Conservation (phyloP, 75 land plant genomes). For the Azolla pinnata region DNA sequence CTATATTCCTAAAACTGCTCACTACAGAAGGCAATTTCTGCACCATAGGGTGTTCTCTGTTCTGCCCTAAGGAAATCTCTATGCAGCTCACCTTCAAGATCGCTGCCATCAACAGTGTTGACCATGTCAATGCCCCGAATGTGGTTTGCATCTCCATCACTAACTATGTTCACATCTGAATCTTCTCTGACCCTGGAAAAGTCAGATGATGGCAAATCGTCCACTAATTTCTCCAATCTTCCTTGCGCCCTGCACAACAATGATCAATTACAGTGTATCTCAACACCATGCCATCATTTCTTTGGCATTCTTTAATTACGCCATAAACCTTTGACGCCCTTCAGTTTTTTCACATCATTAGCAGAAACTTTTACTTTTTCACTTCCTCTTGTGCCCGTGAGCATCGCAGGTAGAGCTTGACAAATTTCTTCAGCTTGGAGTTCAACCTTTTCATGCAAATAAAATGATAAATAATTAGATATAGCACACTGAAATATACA, state of each 20-base stretch:
- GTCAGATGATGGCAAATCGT: slow-evolving; percentile 31
- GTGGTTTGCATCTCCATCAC: slow-evolving; percentile 44
- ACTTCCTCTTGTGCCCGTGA: slow-evolving; percentile 54
- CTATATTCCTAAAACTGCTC: too few relatives aligned
- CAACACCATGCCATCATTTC: too few relatives aligned
- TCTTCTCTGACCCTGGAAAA: slow-evolving; percentile 34
- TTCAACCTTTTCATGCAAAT: slow-evolving; percentile 27
- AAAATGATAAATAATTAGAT: background rate
- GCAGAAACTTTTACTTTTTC: slow-evolving; percentile 40
- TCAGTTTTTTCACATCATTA: too few relatives aligned
- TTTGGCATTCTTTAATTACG: too few relatives aligned
- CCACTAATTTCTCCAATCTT: slow-evolving; percentile 43
- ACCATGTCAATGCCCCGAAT: too few relatives aligned
- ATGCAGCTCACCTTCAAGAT: slow-evolving; percentile 9
- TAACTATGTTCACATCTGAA: slow-evolving; percentile 45
- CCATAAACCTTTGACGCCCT: too few relatives aligned
- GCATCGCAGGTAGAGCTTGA: slow-evolving; percentile 45
- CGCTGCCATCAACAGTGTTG: slow-evolving; percentile 4
- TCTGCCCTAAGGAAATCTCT: too few relatives aligned
- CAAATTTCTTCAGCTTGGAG: slow-evolving; percentile 52
- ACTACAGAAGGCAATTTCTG: too few relatives aligned
- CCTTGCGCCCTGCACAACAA: slow-evolving; percentile 50
- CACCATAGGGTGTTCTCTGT: too few relatives aligned
- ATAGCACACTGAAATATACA: too few relatives aligned
- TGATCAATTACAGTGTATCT: too few relatives aligned